A percentile compares a stretch with the other conserved stretches of the same genome.
phyloP scores from a whole-genome alignment of 1,284 basidiomycete species.

The Xerocomus nothofagi region DNA sequence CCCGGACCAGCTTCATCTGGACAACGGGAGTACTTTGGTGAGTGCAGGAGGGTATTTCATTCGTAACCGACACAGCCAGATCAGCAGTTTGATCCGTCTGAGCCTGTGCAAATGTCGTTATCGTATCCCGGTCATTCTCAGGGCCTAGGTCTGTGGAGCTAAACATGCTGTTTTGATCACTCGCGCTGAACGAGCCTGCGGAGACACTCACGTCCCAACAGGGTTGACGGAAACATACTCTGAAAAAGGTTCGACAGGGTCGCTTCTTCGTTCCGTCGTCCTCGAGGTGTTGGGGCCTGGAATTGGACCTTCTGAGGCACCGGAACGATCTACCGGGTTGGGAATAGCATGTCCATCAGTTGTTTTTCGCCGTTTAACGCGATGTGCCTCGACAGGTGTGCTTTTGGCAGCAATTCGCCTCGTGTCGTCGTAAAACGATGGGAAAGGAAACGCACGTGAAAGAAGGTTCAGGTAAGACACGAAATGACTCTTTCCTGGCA shows the following conservation, averaged over 20 bases:
- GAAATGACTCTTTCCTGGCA: neutral
- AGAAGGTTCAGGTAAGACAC: neutral
- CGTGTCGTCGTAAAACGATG: conserved; percentile 1
- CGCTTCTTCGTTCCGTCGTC: conserved; percentile 4
- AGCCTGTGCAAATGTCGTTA: neutral
- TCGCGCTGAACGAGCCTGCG: neutral
- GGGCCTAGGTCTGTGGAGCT: conserved; percentile 13
- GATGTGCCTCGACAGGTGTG: neutral
- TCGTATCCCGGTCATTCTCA: neutral
- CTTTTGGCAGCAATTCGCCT: conserved; percentile 1
- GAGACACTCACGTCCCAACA: neutral
- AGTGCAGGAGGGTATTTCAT: neutral
- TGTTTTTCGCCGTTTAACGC: conserved; percentile 12
- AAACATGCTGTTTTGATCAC: conserved; percentile 6
- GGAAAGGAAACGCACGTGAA: conserved; percentile 15
- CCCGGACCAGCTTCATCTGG: neutral
- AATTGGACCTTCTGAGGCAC: neutral
- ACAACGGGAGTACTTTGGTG: neutral
- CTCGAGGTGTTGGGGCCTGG: conserved; percentile 1
- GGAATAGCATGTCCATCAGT: neutral
- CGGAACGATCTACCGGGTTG: neutral
- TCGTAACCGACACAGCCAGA: conserved; percentile 4
- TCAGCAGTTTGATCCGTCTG: neutral
- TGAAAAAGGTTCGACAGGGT: neutral
- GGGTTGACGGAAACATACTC: neutral